phyloP scores from a whole-genome alignment of 495 filamentous ascomycete genomes.

The Penicillium macrosclerotiorum region DNA sequence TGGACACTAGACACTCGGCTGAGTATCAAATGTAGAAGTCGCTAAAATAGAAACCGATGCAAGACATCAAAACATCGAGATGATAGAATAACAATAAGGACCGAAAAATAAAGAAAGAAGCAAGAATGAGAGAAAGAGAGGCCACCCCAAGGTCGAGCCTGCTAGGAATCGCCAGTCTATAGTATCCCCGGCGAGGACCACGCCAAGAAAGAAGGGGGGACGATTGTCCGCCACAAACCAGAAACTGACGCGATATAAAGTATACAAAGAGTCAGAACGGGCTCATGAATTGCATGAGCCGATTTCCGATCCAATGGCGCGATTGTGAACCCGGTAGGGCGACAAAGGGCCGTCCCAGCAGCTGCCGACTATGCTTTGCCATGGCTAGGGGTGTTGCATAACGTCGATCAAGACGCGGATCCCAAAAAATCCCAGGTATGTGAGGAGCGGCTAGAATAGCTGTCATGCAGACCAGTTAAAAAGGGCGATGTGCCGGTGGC shows the following conservation, averaged over 20 bases:
- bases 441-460: not conserved
- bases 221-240: not conserved
- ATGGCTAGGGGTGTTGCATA: not conserved
- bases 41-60: not conserved
- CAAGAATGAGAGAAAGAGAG: not conserved
- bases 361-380: not conserved
- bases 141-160: no score
- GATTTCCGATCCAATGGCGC: conserved; percentile 2
- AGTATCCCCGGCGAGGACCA: not conserved
- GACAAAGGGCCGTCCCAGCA: not conserved
- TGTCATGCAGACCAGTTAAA: not conserved
- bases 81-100: not conserved
- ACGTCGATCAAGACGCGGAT: conserved; percentile 7
- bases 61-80: not conserved
- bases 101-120: not conserved
- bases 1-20: not conserved
- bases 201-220: conserved; percentile 26
- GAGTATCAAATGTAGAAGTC: not conserved
- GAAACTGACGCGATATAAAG: not conserved
- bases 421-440: conserved; percentile 2
- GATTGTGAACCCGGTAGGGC: not conserved
- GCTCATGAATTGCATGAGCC: not conserved
- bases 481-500: not conserved
- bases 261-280: not conserved
- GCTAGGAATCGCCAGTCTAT: no score